Conservation (phyloP, 2,329 filamentous ascomycete species). For the Calonectria honghensis region DNA sequence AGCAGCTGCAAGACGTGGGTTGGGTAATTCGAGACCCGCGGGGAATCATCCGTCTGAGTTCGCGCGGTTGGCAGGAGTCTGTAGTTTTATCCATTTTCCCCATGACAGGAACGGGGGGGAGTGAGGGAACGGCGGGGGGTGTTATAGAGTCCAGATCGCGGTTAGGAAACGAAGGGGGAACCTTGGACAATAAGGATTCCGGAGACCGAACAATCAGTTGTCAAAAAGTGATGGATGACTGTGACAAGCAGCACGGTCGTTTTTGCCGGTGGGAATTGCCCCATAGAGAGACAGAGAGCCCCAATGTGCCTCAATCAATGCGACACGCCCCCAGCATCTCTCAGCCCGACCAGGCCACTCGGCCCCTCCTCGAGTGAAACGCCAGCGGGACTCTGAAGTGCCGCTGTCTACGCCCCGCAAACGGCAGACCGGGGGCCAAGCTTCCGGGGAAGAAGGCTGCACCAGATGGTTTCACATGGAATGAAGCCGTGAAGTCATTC, state of each 20-base stretch:
- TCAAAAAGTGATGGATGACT: not conserved
- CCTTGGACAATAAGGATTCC: not conserved
- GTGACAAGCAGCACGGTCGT: not conserved
- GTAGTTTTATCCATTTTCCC: not conserved
- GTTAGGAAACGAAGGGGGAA: not conserved
- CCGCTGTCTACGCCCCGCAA: not conserved
- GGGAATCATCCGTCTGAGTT: not conserved
- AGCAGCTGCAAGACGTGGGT: not conserved
- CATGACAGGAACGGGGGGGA: not conserved
- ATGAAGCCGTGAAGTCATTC: not conserved
- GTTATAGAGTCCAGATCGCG: not conserved
- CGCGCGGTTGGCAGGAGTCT: not conserved
- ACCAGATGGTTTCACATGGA: no score
- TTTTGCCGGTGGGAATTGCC: not conserved
- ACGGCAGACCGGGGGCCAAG: not conserved
- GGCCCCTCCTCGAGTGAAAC: not conserved
- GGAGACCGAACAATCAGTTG: not conserved
- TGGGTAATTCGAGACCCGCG: not conserved
- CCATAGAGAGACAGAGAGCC: no score
- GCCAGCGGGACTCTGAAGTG: not conserved
- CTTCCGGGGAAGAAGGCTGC: not conserved
- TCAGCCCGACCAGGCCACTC: not conserved
- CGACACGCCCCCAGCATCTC: not conserved
- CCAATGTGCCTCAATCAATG: not conserved
- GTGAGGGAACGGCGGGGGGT: not conserved